A percentile compares a stretch with the other conserved stretches of the same genome.
phyloP scores from a whole-genome alignment of 2,329 filamentous ascomycete genomes.

The Colletotrichum lupini region DNA sequence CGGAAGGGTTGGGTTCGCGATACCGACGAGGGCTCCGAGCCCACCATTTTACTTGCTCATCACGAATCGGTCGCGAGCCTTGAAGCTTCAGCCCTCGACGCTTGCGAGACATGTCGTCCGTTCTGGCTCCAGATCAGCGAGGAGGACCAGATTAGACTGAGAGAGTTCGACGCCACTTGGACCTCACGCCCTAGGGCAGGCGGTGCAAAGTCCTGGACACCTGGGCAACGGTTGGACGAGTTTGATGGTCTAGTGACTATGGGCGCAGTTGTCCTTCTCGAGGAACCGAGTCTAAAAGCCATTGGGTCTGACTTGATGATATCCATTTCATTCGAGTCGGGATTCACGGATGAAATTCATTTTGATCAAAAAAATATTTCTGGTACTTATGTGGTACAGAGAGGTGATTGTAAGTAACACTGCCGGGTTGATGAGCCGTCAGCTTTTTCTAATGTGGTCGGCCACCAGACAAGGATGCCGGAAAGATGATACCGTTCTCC shows the following conservation, averaged over 20 bases:
- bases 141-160: background rate
- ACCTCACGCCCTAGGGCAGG: background rate
- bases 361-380: background rate
- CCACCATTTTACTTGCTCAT: background rate
- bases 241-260: background rate
- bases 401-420: background rate
- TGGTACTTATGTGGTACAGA: background rate
- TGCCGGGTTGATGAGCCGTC: too few relatives aligned
- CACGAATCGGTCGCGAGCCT: slow-evolving; percentile 13
- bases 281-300: background rate
- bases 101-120: slow-evolving; percentile 8
- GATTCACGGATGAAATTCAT: background rate
- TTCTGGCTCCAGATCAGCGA: slow-evolving; percentile 11
- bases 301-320: background rate
- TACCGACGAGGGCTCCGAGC: background rate
- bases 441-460: background rate
- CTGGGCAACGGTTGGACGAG: background rate
- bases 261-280: slow-evolving; percentile 1
- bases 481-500: background rate
- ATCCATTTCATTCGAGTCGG: background rate
- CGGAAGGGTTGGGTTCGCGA: slow-evolving; percentile 6
- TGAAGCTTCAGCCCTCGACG: background rate
- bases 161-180: background rate
- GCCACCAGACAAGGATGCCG: background rate
- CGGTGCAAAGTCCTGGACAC: background rate